These are phyloP conservation scores for Tolypocladium cylindrosporum DNA, from an alignment of 2,329 filamentous ascomycete species.

Conservation along the genomic window DNA sequence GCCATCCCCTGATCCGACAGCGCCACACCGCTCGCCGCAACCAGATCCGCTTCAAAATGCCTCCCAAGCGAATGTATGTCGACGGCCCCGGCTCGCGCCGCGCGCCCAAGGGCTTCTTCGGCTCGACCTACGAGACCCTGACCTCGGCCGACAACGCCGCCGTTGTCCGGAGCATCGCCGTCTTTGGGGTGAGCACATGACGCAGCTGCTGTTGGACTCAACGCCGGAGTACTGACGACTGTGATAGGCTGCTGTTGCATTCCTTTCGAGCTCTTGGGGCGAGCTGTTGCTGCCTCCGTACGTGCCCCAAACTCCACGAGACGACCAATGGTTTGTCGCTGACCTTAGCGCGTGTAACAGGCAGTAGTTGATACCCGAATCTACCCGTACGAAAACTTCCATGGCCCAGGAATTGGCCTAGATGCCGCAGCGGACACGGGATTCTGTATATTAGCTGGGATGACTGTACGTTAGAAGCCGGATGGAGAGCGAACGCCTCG, in stretches of 20 bases:
- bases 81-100: conserved; percentile 33
- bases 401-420: background rate
- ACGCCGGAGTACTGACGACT: conserved; percentile 1
- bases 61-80: conserved; percentile 50
- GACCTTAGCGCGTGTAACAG: background rate
- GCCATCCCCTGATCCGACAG: background rate
- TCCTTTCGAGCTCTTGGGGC: conserved; percentile 58
- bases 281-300: conserved; percentile 59
- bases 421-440: background rate
- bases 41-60: conserved; percentile 32
- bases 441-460: conserved; percentile 2
- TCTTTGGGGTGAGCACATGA: conserved; percentile 52
- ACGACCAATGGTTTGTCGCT: background rate
- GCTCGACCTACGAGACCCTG: conserved; percentile 49
- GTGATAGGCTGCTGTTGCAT: conserved; percentile 33
- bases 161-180: conserved; percentile 55
- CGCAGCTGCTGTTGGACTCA: background rate
- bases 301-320: conserved; percentile 13
- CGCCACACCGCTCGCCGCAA: background rate
- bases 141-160: conserved; percentile 59
- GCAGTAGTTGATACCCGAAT: background rate
- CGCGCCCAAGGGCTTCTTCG: conserved; percentile 41
- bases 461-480: conserved; percentile 16
- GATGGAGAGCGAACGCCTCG: background rate
- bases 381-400: background rate